A percentile compares a stretch with the other conserved stretches of the same genome.
Conservation (phyloP, 2,329 filamentous ascomycete genomes). For the Sporothrix inflata region DNA sequence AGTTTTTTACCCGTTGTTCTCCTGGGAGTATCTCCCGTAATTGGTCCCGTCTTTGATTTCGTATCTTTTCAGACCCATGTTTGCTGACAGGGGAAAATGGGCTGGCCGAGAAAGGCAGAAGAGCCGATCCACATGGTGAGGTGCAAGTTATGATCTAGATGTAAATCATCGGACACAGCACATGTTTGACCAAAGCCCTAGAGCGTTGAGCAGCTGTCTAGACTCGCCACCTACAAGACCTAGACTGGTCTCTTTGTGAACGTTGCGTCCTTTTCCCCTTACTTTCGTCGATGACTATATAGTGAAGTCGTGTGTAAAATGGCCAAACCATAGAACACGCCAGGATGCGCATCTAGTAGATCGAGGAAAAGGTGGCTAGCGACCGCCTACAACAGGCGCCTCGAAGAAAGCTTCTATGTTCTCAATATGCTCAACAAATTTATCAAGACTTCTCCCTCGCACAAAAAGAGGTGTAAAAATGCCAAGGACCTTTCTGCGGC, state of each 20-base stretch:
- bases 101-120: neutral
- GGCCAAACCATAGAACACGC: neutral
- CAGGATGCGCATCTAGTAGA: neutral
- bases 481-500: constrained; percentile 17
- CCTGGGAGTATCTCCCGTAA: neutral
- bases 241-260: neutral
- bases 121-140: neutral
- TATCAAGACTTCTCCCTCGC: no score
- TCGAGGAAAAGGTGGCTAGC: no score
- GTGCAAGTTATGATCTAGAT: neutral
- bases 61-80: neutral
- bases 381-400: no score
- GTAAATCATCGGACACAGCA: neutral
- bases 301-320: neutral
- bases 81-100: neutral
- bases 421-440: no score
- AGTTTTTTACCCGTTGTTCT: neutral
- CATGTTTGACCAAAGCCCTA: neutral
- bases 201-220: neutral
- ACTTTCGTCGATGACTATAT: neutral
- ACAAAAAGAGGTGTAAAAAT: neutral
- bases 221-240: neutral
- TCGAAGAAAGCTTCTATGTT: no score
- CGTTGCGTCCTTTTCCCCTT: neutral
- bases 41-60: neutral